A percentile compares a stretch with the other conserved stretches of the same genome.
These are phyloP conservation scores for Pythium graminicola DNA, from an alignment of 352 stramenopile genomes.

Conservation along the genomic window DNA sequence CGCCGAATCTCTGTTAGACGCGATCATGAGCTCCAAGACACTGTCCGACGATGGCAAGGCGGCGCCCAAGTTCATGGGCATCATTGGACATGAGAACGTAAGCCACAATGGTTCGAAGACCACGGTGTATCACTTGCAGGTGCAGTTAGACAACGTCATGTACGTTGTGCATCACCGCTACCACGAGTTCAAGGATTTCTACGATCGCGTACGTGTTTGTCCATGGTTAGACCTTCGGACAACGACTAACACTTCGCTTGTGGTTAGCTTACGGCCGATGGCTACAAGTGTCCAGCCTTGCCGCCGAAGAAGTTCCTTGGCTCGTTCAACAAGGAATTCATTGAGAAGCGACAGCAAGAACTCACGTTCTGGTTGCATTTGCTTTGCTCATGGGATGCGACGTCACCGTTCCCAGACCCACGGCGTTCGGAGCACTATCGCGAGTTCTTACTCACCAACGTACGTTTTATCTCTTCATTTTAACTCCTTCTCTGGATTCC, in stretches of 20 bases:
- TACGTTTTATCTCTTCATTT: slow-evolving; percentile 22
- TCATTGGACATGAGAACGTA: slow-evolving; percentile 83
- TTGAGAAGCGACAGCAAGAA: slow-evolving; percentile 85
- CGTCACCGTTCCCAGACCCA: slow-evolving; percentile 54
- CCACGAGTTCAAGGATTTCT: slow-evolving; percentile 86
- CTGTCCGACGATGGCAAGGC: slow-evolving; percentile 40
- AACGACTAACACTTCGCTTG: not conserved
- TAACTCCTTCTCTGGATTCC: not conserved
- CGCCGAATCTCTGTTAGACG: slow-evolving; percentile 4
- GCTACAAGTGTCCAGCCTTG: slow-evolving; percentile 69
- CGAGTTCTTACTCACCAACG: slow-evolving; percentile 74
- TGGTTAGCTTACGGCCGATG: slow-evolving; percentile 54
- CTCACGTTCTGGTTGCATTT: slow-evolving; percentile 82
- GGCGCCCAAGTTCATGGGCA: slow-evolving; percentile 72
- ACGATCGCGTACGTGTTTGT: slow-evolving; percentile 56
- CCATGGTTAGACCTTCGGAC: not conserved
- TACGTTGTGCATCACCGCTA: slow-evolving; percentile 80
- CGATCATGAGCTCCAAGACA: slow-evolving; percentile 31
- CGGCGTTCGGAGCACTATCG: slow-evolving; percentile 66
- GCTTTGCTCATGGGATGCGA: slow-evolving; percentile 65
- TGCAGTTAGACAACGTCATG: slow-evolving; percentile 69
- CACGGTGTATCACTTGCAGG: slow-evolving; percentile 80
- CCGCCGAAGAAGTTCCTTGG: slow-evolving; percentile 87
- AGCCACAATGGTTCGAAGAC: slow-evolving; percentile 85
- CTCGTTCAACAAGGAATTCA: slow-evolving; percentile 87